Base-by-base conservation (phyloP, 148 eudicot genomes). In the Cornus kousa region DNA sequence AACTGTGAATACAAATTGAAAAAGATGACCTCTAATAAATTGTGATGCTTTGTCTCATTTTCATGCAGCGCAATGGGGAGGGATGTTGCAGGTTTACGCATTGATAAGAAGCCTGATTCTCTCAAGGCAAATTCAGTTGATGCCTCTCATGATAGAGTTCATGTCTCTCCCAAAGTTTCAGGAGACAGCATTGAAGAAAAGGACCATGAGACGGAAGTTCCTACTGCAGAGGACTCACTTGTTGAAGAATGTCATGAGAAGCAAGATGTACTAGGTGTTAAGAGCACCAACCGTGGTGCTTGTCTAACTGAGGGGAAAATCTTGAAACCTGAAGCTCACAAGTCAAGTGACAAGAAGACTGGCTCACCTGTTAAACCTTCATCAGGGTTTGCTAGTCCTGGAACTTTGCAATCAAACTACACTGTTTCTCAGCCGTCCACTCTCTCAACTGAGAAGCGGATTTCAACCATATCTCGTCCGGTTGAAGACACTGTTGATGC, bases 31-130 rank as follows among this genome's bases (percentile, higher is more conserved):
- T 8, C 9, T 8, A 10, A 12, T 11, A 68, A 9, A 62, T 62
- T 62, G 14, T 78, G 70, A 71, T 74, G 57, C 19, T 37, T 72
- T 33, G 22, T 60, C 43, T 70, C 31, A 17, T 79, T 76, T 85
- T 73, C 65, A 8, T 81, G 85, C 90, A 93, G 99, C 86, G 82
- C 62, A 72, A 93, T 95, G 99, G 97, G 94, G 76, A 92, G 97
- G 80, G 93, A 93, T 71, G 83, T 91, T 80, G 77, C 92, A 64
- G 92, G 95, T 72, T 70, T 89, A 80, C 88, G 87, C 43, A 53
- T 68, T 17, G 97, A 87, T 71, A 82, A 82, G 78, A 87, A 82
- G 74, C 80, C 88, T 70, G 72, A 80, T 80, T 53, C 68, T 78
- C 80, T 85, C 73, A 91, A 83, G 79, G 82, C 74, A 17, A 87